Conservation (phyloP, 164 flowering plant species). For the Cinnamomum chago region DNA sequence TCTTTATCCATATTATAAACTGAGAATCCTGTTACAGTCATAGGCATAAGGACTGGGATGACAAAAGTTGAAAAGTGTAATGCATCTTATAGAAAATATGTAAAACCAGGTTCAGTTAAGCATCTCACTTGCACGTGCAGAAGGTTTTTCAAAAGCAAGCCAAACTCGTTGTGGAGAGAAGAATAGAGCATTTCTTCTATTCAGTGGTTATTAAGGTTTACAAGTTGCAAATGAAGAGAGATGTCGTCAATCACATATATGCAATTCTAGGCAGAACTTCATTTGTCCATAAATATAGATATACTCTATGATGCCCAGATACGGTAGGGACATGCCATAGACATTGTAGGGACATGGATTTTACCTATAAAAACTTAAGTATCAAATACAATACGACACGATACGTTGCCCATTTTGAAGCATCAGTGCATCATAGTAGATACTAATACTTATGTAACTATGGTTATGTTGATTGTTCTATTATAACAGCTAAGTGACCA, state of each 20-base stretch:
- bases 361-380: no score
- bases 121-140: not conserved
- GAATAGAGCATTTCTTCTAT: not conserved
- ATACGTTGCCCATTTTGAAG: no score
- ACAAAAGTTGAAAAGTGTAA: not conserved
- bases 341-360: no score
- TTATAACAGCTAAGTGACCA: no score
- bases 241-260: not conserved
- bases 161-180: not conserved
- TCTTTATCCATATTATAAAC: constrained; percentile 1
- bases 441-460: no score
- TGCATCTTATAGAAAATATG: not conserved
- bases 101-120: not conserved
- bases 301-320: no score
- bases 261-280: not conserved
- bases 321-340: no score
- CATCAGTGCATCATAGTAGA: no score
- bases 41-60: not conserved
- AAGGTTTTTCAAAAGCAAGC: not conserved
- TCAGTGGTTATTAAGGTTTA: no score
- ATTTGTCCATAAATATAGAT: no score
- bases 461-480: no score
- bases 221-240: not conserved
- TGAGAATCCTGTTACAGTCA: constrained; percentile 3
- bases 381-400: no score